A percentile compares a stretch with the other conserved stretches of the same genome.
These are phyloP conservation scores for Theileria equi DNA, from an alignment of 169 alveolate genomes.

Conservation along the genomic window DNA sequence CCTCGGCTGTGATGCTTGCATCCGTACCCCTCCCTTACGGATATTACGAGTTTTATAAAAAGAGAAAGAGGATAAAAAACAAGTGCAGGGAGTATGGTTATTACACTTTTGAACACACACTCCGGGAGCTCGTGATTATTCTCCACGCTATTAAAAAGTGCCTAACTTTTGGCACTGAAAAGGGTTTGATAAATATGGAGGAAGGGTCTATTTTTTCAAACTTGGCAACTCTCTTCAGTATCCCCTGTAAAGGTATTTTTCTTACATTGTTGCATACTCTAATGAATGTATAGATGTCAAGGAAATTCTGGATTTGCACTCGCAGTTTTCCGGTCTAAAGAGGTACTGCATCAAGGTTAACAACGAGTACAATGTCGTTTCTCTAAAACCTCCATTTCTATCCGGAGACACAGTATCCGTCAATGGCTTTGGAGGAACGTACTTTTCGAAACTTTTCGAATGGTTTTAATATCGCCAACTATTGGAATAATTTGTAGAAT, in stretches of 20 bases:
- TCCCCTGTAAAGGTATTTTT: slow-evolving; percentile 54
- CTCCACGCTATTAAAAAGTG: slow-evolving; percentile 18
- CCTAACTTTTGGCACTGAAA: neutral
- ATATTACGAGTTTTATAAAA: slow-evolving; percentile 15
- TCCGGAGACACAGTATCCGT: slow-evolving; percentile 30
- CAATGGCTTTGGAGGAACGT: neutral
- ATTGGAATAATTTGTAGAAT: no score
- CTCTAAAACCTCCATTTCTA: slow-evolving; percentile 52
- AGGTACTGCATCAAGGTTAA: slow-evolving; percentile 35
- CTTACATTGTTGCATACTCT: no score
- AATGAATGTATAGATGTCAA: slow-evolving; percentile 21
- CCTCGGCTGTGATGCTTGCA: slow-evolving; percentile 20
- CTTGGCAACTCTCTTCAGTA: slow-evolving; percentile 42
- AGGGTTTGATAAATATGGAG: neutral
- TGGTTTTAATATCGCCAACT: no score
- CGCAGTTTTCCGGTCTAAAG: slow-evolving; percentile 48
- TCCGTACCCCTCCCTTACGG: slow-evolving; percentile 52
- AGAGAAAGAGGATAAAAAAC: slow-evolving; percentile 9
- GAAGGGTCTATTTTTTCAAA: slow-evolving; percentile 56
- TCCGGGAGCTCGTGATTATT: slow-evolving; percentile 40
- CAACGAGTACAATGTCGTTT: slow-evolving; percentile 21
- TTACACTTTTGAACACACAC: slow-evolving; percentile 22
- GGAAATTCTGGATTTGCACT: slow-evolving; percentile 29
- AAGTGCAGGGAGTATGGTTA: slow-evolving; percentile 45
- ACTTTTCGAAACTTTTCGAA: neutral